Conservation (phyloP, 1,139 yeast genomes). For the Kurtzmaniella natalensis region DNA sequence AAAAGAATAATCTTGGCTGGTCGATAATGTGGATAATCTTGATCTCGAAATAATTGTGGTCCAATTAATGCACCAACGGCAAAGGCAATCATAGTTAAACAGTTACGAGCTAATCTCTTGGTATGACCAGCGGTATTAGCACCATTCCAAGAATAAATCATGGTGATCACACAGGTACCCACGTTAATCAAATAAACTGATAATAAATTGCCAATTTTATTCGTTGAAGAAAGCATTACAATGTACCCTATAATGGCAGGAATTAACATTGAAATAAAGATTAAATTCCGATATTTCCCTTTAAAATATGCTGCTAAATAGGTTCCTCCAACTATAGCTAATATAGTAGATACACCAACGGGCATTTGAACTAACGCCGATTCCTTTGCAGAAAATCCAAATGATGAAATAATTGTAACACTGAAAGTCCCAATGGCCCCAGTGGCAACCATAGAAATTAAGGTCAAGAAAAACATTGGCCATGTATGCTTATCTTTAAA, state of each 20-base stretch:
- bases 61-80: slow-evolving; percentile 36
- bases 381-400: slow-evolving; percentile 29
- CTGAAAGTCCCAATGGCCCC: slow-evolving; percentile 40
- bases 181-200: slow-evolving; percentile 34
- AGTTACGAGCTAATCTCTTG: slow-evolving; percentile 26
- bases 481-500: slow-evolving; percentile 33
- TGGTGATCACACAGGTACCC: slow-evolving; percentile 32
- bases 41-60: slow-evolving; percentile 34
- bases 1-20: slow-evolving; percentile 35
- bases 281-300: slow-evolving; percentile 17
- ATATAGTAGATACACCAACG: slow-evolving; percentile 32
- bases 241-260: slow-evolving; percentile 36
- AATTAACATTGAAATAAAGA: slow-evolving; percentile 27
- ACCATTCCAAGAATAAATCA: slow-evolving; percentile 32
- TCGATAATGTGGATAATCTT: slow-evolving; percentile 23
- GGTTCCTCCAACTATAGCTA: slow-evolving; percentile 28
- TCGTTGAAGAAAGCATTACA: slow-evolving; percentile 21
- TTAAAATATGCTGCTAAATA: slow-evolving; percentile 18
- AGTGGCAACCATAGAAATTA: slow-evolving; percentile 35
- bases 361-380: slow-evolving; percentile 41
- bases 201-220: slow-evolving; percentile 28
- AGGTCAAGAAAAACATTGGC: slow-evolving; percentile 31
- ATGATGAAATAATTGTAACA: slow-evolving; percentile 34
- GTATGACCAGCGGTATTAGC: slow-evolving; percentile 36
- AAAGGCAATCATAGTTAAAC: slow-evolving; percentile 31